phyloP scores from a whole-genome alignment of 345 rosid species.

The Carallia pectinifolia region DNA sequence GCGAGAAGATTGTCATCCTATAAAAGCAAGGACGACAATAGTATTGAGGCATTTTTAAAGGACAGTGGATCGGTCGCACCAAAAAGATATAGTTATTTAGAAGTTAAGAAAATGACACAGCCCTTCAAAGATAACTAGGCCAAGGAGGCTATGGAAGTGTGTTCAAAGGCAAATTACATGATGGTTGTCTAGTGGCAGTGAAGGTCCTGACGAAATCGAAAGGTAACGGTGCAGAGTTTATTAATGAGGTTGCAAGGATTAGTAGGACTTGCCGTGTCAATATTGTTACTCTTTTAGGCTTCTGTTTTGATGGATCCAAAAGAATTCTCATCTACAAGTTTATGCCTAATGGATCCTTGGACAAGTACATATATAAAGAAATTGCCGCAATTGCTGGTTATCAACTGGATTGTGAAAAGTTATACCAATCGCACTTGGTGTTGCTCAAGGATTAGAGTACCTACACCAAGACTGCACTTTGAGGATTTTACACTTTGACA shows the following conservation, averaged over 20 bases:
- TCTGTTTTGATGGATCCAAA: background rate
- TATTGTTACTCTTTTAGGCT: conserved; percentile 8
- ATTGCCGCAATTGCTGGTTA: background rate
- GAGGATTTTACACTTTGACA: conserved; percentile 13
- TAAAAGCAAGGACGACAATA: background rate
- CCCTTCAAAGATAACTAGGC: conserved; percentile 4
- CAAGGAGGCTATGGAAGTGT: conserved; percentile 15
- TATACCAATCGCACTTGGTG: conserved; percentile 2
- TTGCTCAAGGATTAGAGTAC: conserved; percentile 15
- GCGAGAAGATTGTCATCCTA: background rate
- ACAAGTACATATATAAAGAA: conserved; percentile 5
- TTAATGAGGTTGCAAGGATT: conserved; percentile 18
- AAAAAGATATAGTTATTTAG: conserved; percentile 8
- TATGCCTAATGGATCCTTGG: conserved; percentile 14
- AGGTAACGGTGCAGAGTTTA: conserved; percentile 17
- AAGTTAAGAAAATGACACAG: conserved; percentile 16
- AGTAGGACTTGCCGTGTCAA: conserved; percentile 19
- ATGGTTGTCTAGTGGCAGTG: conserved; percentile 8
- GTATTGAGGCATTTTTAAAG: background rate
- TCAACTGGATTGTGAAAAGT: background rate
- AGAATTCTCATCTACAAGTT: conserved; percentile 6
- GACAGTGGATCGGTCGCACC: background rate
- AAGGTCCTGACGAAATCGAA: conserved; percentile 16
- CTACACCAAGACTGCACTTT: conserved; percentile 13
- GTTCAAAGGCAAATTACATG: conserved; percentile 16